Conservation (phyloP, 305 asterid genomes). For the Rubia tinctorum region DNA sequence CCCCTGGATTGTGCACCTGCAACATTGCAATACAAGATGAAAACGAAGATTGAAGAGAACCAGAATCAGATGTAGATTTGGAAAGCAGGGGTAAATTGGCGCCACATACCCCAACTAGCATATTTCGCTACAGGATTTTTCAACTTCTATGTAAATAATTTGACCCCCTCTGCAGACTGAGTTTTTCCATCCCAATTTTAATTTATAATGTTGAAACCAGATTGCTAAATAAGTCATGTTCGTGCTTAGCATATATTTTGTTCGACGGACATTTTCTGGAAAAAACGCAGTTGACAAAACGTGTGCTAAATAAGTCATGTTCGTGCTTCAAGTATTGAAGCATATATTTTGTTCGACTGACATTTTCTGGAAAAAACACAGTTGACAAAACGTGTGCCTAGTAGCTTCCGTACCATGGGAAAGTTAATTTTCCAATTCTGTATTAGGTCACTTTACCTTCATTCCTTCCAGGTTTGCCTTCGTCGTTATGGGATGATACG, state of each 20-base stretch:
- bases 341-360: not conserved
- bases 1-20: conserved; percentile 97
- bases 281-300: too few species aligned
- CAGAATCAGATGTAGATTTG: not conserved
- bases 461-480: not conserved
- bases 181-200: not conserved
- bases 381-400: too few species aligned
- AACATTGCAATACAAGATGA: conserved; percentile 86
- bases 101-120: not conserved
- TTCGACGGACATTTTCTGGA: not conserved
- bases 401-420: too few species aligned
- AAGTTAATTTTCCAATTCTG: too few species aligned
- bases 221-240: not conserved
- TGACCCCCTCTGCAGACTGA: not conserved
- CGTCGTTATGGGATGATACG: not conserved
- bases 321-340: not conserved
- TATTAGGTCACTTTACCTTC: too few species aligned
- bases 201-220: not conserved
- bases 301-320: not conserved
- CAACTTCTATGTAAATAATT: not conserved
- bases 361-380: not conserved
- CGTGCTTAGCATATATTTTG: not conserved
- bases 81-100: not conserved
- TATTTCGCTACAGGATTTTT: not conserved
- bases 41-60: conserved; percentile 61